Conservation (phyloP, 495 filamentous ascomycete species). For the Talaromyces stipitatus region DNA sequence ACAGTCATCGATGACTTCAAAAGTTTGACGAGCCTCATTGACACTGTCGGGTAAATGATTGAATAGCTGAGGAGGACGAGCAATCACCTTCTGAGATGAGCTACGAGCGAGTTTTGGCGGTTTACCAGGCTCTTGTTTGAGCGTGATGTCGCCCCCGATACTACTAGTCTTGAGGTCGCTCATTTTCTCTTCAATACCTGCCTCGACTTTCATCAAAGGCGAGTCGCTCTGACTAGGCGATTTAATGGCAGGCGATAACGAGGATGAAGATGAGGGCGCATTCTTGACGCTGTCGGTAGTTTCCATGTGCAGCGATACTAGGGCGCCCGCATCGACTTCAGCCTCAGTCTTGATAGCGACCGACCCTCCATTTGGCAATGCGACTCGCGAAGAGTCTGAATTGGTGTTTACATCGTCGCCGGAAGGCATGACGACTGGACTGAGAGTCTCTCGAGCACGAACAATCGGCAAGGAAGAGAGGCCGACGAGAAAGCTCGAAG, state of each 20-base stretch:
- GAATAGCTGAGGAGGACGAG: conserved; percentile 57
- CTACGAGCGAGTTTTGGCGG: conserved; percentile 68
- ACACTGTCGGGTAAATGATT: conserved; percentile 65
- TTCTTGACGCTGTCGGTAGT: neutral
- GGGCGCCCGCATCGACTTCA: conserved; percentile 13
- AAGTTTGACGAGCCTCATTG: conserved; percentile 63
- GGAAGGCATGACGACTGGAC: conserved; percentile 30
- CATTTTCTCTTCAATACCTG: conserved; percentile 2
- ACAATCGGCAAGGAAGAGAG: conserved; percentile 3
- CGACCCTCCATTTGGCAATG: conserved; percentile 13
- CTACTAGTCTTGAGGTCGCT: conserved; percentile 20
- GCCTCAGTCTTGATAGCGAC: conserved; percentile 13
- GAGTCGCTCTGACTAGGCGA: conserved; percentile 24
- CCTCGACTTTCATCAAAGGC: conserved; percentile 25
- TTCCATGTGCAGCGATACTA: neutral
- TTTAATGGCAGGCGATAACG: conserved; percentile 24
- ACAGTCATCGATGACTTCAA: conserved; percentile 73
- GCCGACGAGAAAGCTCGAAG: conserved; percentile 5
- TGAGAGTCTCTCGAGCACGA: neutral
- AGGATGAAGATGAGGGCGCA: neutral
- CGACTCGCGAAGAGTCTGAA: conserved; percentile 17
- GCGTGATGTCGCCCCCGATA: conserved; percentile 50
- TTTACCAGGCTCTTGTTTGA: conserved; percentile 61
- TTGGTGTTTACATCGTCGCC: conserved; percentile 39
- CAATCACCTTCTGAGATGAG: conserved; percentile 59